Conservation (phyloP, 371 early-diverging fungal genomes). For the Mortierella sp. region DNA sequence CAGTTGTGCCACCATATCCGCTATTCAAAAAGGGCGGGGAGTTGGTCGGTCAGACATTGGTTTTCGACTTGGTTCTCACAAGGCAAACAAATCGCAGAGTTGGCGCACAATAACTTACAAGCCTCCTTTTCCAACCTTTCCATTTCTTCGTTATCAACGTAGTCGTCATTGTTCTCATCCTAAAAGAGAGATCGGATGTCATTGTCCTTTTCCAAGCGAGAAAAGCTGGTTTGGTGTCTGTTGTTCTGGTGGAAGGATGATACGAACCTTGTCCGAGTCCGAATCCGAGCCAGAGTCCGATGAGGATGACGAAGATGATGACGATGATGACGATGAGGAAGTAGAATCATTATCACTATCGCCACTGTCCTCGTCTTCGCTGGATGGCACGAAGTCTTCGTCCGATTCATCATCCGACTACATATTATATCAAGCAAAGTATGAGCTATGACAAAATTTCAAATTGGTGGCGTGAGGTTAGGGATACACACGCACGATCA, state of each 20-base stretch:
- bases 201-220: constrained; percentile 5
- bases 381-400: constrained; percentile 33
- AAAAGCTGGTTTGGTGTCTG: background rate
- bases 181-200: too few species aligned
- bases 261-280: constrained; percentile 19
- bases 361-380: constrained; percentile 10
- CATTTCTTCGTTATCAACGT: constrained; percentile 37
- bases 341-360: constrained; percentile 3
- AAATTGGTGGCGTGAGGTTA: constrained; percentile 15
- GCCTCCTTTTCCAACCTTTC: constrained; percentile 33
- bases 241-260: background rate
- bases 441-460: background rate
- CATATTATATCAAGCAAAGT: background rate
- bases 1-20: constrained; percentile 17
- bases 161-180: too few species aligned
- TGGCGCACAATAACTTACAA: constrained; percentile 15
- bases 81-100: background rate
- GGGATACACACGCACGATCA: background rate
- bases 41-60: too few species aligned
- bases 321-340: constrained; percentile 22
- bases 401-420: constrained; percentile 46
- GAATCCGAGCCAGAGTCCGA: constrained; percentile 18
- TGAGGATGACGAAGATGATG: constrained; percentile 14
- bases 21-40: constrained; percentile 3
- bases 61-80: too few species aligned